Percentiles rank a stretch among this genome's conserved stretches.
Conservation (phyloP, 768 basidiomycete genomes). For the Lyophyllum decastes region DNA sequence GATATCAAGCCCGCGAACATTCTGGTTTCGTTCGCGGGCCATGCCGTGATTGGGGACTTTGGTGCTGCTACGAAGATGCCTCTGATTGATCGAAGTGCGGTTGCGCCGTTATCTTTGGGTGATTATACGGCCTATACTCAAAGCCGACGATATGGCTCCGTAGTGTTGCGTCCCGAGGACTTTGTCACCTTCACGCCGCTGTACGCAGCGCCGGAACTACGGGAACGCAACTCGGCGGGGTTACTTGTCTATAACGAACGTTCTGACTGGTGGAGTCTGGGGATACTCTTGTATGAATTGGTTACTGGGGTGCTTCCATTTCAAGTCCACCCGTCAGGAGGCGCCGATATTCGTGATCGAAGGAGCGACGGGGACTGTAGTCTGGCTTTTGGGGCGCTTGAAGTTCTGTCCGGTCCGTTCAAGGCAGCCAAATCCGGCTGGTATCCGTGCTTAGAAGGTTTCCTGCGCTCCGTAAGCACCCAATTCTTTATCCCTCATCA, state of each 20-base stretch:
- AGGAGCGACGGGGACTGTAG: slow-evolving; percentile 23
- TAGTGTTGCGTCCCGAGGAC: slow-evolving; percentile 24
- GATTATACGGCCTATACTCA: too few relatives aligned
- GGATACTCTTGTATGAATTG: slow-evolving; percentile 32
- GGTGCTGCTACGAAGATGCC: slow-evolving; percentile 47
- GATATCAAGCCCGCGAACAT: slow-evolving; percentile 73
- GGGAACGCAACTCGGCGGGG: slow-evolving; percentile 23
- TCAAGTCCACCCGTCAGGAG: neutral
- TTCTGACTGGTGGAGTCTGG: slow-evolving; percentile 40
- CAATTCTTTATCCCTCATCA: neutral
- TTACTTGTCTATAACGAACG: slow-evolving; percentile 30
- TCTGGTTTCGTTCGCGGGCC: slow-evolving; percentile 49
- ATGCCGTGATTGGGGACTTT: slow-evolving; percentile 62
- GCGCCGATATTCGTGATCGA: neutral
- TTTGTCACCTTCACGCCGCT: slow-evolving; percentile 32
- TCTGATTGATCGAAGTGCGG: neutral
- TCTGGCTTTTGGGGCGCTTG: slow-evolving; percentile 23
- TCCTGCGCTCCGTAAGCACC: slow-evolving; percentile 25
- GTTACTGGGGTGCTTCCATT: slow-evolving; percentile 29
- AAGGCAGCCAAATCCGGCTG: neutral
- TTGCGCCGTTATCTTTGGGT: neutral
- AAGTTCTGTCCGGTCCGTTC: slow-evolving; percentile 13
- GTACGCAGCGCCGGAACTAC: slow-evolving; percentile 37
- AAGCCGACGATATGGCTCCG: slow-evolving; percentile 9
- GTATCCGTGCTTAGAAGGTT: slow-evolving; percentile 16